Evolutionary conservation across 495 filamentous ascomycete genomes (phyloP), one percentile per base, ranked within the genome.

Genomic region (Haplographium delicatum): DNA sequence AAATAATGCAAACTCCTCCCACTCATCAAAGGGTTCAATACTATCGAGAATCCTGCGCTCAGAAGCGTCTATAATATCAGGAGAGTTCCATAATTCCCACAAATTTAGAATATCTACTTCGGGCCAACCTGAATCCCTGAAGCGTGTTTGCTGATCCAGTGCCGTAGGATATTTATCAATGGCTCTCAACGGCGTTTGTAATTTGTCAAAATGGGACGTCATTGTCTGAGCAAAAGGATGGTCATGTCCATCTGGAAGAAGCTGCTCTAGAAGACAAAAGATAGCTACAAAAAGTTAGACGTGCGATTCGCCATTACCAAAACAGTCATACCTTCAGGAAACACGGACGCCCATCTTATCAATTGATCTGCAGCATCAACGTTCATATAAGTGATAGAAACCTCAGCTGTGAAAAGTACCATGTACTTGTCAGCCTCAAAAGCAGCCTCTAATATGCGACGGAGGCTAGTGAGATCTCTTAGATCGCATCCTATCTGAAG

Each of bases 1-100:
- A 64, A 93, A 96, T 4, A 96, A 68, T 10, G 86, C 86, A 62
- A 95, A 89, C 54, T 96, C 91, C 66, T 96, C 91, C 89, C 88
- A 96, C 68, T 96, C 90, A 65, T 96, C 91, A 63, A 96, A 96
- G 16, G 83, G 81, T 62, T 96, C 91, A 24, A 86, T 63, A 0
- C 61, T 59, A 50, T 95, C 84, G 19, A 95, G 65, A 20, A 60
- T 57, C 13, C 56, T 64, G 46, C 84, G 73, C 38, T 84, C 73
- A 1, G 70, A 68, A 1, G 71, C 57, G 2, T 70, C 67, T 15
- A 94, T 58, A 55, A 87, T 85, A 8, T 64, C 66, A 2, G 79
- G 67, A 50, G 84, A 75, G 13, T 74, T 78, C 91, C 91, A 96
- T 19, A 91, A 69, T 50, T 86, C 78, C 81, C 88, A 91, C 2